Evolutionary conservation across 805 yeast species (phyloP), one percentile per base, ranked within the genome.

Genomic region (Suhomyces faveliae): DNA sequence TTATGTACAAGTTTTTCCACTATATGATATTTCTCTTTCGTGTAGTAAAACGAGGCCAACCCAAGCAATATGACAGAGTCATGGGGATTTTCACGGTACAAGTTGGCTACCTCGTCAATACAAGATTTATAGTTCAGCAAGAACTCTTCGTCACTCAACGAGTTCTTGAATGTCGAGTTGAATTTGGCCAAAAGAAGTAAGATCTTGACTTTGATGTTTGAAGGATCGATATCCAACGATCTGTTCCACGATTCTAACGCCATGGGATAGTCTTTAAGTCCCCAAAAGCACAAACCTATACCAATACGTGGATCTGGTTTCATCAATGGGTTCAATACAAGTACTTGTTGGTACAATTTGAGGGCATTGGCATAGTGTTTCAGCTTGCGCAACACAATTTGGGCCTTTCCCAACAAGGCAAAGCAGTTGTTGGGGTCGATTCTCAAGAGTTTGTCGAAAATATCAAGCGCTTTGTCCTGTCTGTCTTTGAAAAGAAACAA

Each of bases 251-350:
- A 85, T 43, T 72, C 70, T 5, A 78, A 60, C 0, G 99, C 98
- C 71, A 89, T 78, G 44, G 78, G 78, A 53, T 80, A 79, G 63
- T 89, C 96, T 45, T 85, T 85, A 51, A 94, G 71, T 51, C 80
- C 80, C 97, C 97, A 94, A 62, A 84, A 92, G 66, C 97, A 91
- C 54, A 94, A 71, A 29, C 99, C 99, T 51, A 92, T 81, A 23
- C 98, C 99, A 51, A 94, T 78, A 66, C 99, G 77, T 15, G 97
- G 95, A 68, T 92, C 97, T 4, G 98, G 97, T 56, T 79, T 79
- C 56, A 86, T 70, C 30, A 85, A 63, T 2, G 97, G 97, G 52
- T 89, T 84, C 43, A 84, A 73, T 27, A 84, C 76, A 54, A 94
- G 73, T 6, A 87, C 84, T 53, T 85, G 87, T 72, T 94, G 99